These are phyloP conservation scores for Geotrichum klebahnii DNA, from an alignment of 1,139 yeast species.

Conservation along the genomic window DNA sequence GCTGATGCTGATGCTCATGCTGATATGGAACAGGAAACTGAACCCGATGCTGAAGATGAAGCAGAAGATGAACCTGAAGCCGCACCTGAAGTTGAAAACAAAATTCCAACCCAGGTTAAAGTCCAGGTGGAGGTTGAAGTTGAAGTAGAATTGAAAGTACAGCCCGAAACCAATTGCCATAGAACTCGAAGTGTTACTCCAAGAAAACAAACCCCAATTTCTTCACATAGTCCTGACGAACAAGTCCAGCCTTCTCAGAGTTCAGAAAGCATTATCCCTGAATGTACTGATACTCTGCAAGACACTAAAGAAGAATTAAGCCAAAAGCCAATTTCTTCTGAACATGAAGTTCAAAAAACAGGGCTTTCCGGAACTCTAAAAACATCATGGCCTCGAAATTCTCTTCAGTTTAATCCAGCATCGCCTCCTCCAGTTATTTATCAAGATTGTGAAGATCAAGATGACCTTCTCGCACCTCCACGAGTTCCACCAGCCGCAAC, in stretches of 20 bases:
- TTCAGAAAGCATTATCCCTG: too few species aligned
- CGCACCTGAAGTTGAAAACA: neutral
- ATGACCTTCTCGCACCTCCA: neutral
- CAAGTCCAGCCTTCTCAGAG: too few species aligned
- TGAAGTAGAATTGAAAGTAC: too few species aligned
- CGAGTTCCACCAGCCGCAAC: neutral
- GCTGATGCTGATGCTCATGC: too few species aligned
- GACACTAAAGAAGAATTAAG: neutral
- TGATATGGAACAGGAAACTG: too few species aligned
- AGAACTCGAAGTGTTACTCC: too few species aligned
- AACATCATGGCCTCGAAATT: conserved; percentile 1
- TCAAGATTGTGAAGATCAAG: conserved; percentile 1
- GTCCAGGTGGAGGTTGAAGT: neutral
- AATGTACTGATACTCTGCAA: too few species aligned
- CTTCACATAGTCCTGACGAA: too few species aligned
- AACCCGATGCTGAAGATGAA: conserved; percentile 9
- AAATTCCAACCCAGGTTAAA: too few species aligned
- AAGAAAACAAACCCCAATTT: too few species aligned
- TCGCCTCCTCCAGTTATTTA: conserved; percentile 11
- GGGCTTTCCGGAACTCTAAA: neutral
- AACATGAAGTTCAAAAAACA: neutral
- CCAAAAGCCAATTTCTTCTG: neutral
- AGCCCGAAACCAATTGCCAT: too few species aligned
- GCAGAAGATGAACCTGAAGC: conserved; percentile 2
- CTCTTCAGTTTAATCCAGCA: neutral